Conservation (phyloP, 352 stramenopile species). For the Plasmopara muralis region DNA sequence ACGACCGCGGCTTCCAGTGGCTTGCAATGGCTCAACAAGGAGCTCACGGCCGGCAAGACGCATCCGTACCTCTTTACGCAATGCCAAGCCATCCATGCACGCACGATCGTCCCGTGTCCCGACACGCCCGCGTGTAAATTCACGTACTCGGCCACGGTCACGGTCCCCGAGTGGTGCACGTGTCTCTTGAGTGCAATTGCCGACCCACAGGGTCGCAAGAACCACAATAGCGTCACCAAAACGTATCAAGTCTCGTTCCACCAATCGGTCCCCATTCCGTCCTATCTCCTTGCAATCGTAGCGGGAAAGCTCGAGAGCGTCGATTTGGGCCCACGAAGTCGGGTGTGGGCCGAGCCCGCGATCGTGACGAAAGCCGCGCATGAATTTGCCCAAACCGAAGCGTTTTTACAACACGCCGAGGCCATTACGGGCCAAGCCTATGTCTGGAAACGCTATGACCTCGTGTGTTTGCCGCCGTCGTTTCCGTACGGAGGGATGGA, state of each 20-base stretch:
- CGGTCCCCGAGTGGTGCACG: slow-evolving; percentile 88
- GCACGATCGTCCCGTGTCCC: slow-evolving; percentile 93
- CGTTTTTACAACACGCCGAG: slow-evolving; percentile 90
- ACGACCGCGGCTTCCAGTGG: slow-evolving; percentile 67
- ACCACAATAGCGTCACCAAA: slow-evolving; percentile 17
- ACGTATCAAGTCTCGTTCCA: slow-evolving; percentile 64
- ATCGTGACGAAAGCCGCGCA: slow-evolving; percentile 89
- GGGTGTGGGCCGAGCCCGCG: slow-evolving; percentile 93
- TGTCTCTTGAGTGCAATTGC: slow-evolving; percentile 88
- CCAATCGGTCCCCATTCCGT: slow-evolving; percentile 91
- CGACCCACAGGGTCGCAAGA: slow-evolving; percentile 17
- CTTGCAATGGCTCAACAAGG: slow-evolving; percentile 88
- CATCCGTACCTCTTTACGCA: slow-evolving; percentile 95
- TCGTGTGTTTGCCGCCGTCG: slow-evolving; percentile 94
- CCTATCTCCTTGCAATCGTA: slow-evolving; percentile 94
- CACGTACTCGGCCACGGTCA: slow-evolving; percentile 90
- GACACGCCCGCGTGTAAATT: slow-evolving; percentile 92
- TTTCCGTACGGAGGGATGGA: slow-evolving; percentile 87
- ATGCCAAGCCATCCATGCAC: slow-evolving; percentile 92
- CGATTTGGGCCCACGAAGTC: slow-evolving; percentile 81
- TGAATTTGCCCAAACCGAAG: slow-evolving; percentile 95
- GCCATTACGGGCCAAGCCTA: slow-evolving; percentile 89
- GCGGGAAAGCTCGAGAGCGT: slow-evolving; percentile 85
- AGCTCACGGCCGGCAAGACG: slow-evolving; percentile 91
- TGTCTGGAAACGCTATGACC: slow-evolving; percentile 95